These are phyloP conservation scores for Camelina sativa DNA, from an alignment of 345 rosid genomes.

Conservation along the genomic window DNA sequence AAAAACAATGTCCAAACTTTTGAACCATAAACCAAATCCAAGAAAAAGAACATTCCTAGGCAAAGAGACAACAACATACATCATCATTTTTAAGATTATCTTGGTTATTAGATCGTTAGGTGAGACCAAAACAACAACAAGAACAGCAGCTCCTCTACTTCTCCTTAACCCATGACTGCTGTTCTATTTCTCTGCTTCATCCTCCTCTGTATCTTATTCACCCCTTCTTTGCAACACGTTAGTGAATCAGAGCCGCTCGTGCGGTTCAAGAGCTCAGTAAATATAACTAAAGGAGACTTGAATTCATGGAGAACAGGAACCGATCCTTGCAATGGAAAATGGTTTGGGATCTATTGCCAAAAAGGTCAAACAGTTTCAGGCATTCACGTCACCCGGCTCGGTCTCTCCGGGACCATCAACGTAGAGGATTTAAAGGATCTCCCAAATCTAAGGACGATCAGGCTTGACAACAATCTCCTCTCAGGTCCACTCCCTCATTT, in stretches of 20 bases:
- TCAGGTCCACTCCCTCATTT: slow-evolving; percentile 66
- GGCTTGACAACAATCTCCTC: slow-evolving; percentile 63
- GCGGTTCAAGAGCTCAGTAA: slow-evolving; percentile 42
- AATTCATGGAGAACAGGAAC: slow-evolving; percentile 64
- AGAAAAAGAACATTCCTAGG: slow-evolving; percentile 31
- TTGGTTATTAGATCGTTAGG: background rate
- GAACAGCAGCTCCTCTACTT: slow-evolving; percentile 30
- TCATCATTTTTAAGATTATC: background rate
- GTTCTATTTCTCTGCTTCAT: slow-evolving; percentile 32
- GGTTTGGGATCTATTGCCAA: slow-evolving; percentile 69
- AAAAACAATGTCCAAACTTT: slow-evolving; percentile 40
- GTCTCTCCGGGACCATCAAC: slow-evolving; percentile 61
- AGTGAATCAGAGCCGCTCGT: slow-evolving; percentile 42
- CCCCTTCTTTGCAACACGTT: slow-evolving; percentile 39
- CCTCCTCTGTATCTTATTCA: slow-evolving; percentile 32
- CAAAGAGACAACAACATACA: slow-evolving; percentile 9
- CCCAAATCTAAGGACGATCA: slow-evolving; percentile 53
- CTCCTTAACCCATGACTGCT: slow-evolving; percentile 41
- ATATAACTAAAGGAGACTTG: slow-evolving; percentile 47
- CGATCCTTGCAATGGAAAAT: slow-evolving; percentile 56
- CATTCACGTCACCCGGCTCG: slow-evolving; percentile 56
- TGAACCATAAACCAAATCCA: slow-evolving; percentile 35
- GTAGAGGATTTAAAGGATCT: slow-evolving; percentile 52
- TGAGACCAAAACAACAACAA: slow-evolving; percentile 34
- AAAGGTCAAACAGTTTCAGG: slow-evolving; percentile 53